Base-by-base conservation (phyloP, 495 filamentous ascomycete genomes). In the Penicillium samsonianum region DNA sequence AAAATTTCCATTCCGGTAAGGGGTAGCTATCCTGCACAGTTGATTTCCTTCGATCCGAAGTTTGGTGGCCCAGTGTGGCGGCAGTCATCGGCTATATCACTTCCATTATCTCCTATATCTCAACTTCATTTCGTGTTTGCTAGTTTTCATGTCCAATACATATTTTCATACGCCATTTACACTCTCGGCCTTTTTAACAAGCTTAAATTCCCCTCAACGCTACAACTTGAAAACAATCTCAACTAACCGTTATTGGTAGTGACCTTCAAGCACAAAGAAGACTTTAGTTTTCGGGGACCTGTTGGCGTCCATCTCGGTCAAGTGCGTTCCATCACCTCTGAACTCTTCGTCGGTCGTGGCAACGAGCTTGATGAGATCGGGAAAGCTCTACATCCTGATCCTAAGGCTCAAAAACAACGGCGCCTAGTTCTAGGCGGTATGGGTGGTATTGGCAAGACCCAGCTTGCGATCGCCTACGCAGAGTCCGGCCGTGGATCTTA, bases 391-490 rank as follows among this genome's bases (percentile, higher is more conserved):
- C 41, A 58, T 1, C 28, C 28, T 28, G 1, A 0, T 43, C 28
- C 26, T 7, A 53, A 45, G 17, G 3, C 1, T 49, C 20, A 45
- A 10, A 50, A 40, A 1, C 30, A 59, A 19, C 33, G 22, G 12
- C 37, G n/a, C 22, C 31, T 46, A 8, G 9, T 38, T 3, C 47
- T 50, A 2, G 20, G 31, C 14, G 31, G 47, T 5, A 37, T 38
- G 35, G 56, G 60, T 40, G 60, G 60, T 19, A 37, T 59, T 6
- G 60, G 60, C 42, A 63, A 63, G 33, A 59, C 56, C 33, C 47
- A 49, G 52, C 60, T 63, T 56, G 52, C 60, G 10, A 59, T 63
- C 10, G 47, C 60, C 8, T 57, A 53, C 33, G 48, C 60, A 30
- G 26, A 59, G 28, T 51, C 50, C 8, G 1, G 5, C 3, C 1